Evolutionary conservation across 179 eudicot genomes (phyloP).

Genomic region (Silene coronaria): DNA sequence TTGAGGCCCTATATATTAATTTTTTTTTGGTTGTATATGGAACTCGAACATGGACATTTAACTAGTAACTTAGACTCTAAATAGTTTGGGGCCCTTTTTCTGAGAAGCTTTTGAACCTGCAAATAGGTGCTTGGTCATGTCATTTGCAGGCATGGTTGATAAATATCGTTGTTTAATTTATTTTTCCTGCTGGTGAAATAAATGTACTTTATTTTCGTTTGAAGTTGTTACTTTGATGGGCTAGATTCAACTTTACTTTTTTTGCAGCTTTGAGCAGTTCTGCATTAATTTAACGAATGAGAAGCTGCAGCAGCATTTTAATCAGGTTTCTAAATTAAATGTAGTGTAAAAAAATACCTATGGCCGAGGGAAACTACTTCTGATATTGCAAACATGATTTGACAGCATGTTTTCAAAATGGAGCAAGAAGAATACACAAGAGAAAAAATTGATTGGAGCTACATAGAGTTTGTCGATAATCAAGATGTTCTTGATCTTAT

Average conservation of each 20-base stretch:
- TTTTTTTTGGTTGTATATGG: too few relatives aligned
- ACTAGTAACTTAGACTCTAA: too few relatives aligned
- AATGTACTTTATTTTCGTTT: neutral
- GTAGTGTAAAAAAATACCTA: neutral
- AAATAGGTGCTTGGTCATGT: neutral
- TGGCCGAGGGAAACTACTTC: neutral
- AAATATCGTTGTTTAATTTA: neutral
- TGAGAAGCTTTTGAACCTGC: too few relatives aligned
- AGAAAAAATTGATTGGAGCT: constrained; percentile 97
- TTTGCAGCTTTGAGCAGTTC: constrained; percentile 94
- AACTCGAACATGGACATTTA: too few relatives aligned
- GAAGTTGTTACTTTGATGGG: constrained; percentile 5
- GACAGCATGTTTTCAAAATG: constrained; percentile 97
- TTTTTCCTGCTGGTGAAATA: neutral
- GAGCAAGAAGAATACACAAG: constrained; percentile 93
- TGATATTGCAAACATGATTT: constrained; percentile 10
- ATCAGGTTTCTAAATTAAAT: constrained; percentile 52
- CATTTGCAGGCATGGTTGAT: neutral
- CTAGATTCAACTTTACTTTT: constrained; percentile 16
- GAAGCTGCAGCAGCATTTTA: constrained; percentile 95
- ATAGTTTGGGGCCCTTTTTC: too few relatives aligned
- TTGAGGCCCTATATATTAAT: too few relatives aligned
- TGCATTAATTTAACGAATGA: constrained; percentile 92
- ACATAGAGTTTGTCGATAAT: constrained; percentile 82
- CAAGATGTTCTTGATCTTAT: constrained; percentile 95